Evolutionary conservation across 768 basidiomycete genomes (phyloP), one percentile per base, ranked within the genome.

Genomic region (Wakefieldia striispora): DNA sequence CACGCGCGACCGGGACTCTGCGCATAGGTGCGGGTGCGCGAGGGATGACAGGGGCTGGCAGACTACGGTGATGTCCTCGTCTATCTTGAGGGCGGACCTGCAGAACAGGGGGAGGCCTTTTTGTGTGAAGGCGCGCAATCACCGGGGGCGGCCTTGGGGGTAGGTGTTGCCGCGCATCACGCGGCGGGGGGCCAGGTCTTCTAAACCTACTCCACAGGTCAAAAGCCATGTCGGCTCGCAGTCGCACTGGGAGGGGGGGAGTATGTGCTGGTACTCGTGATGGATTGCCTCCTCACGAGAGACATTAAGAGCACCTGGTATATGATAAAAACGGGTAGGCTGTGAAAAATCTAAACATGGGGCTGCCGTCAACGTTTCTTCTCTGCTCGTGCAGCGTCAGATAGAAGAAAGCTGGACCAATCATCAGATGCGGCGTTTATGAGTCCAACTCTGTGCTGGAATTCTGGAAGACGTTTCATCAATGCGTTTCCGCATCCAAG

Each of bases 401-500:
- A 67, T 63, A 61, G 62, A 66, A 67, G 51, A 33, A 39, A 27
- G 20, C 43, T 23, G 50, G 50, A 43, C 65, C 65, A 62, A 65
- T 66, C 58, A 53, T 38, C 44, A 29, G 20, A 16, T 19, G 62
- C 65, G 64, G 64, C 49, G 63, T 52, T 65, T 65, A 43, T 40
- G 56, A 43, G 33, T 33, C 13, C 33, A 33, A 33, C 50, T 27
- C 55, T 64, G 45, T 54, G 56, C 45, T 49, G 47, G 40, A 46
- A 40, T 65, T 66, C 64, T 57, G 53, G 65, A 67, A 61, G 58
- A n/a, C 34, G 64, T 61, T 64, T 64, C 64, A 66, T 54, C 52
- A 58, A 54, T 42, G 34, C 42, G 41, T 54, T 50, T 49, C 58
- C 52, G 58, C 24, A 50, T 60, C 45, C 43, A 53, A 54, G 43